Evolutionary conservation across 768 basidiomycete genomes (phyloP).

Genomic region (Rhodocollybia butyracea): DNA sequence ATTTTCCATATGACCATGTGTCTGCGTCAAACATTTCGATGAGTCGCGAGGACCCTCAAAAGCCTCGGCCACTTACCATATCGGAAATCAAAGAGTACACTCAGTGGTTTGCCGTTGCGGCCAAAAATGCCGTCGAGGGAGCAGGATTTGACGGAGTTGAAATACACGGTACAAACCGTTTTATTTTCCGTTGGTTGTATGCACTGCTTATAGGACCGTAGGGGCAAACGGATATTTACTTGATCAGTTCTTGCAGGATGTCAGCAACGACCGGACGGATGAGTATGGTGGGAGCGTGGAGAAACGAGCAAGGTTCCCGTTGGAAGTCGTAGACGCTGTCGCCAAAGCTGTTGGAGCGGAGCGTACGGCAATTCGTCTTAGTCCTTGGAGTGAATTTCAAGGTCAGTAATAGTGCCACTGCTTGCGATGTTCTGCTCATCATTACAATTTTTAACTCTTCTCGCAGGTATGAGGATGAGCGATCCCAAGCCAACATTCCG

Average conservation of each 20-base stretch:
- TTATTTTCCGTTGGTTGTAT: no score
- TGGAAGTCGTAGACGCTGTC: constrained; percentile 45
- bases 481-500: constrained; percentile 45
- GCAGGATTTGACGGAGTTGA: constrained; percentile 62
- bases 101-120: constrained; percentile 39
- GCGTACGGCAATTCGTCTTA: constrained; percentile 42
- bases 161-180: constrained; percentile 32
- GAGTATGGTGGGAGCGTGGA: constrained; percentile 51
- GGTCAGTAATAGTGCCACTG: constrained; percentile 13
- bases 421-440: not conserved
- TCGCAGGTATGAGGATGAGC: constrained; percentile 37
- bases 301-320: constrained; percentile 44
- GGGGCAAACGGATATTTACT: constrained; percentile 30
- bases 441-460: constrained; percentile 8
- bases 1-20: constrained; percentile 19
- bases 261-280: constrained; percentile 44
- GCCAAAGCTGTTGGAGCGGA: constrained; percentile 40
- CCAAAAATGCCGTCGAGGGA: constrained; percentile 37
- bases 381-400: constrained; percentile 39
- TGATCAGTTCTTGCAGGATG: constrained; percentile 46
- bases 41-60: not conserved
- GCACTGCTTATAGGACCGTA: no score
- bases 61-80: constrained; percentile 31
- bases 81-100: constrained; percentile 39
- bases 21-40: constrained; percentile 19